phyloP scores from a whole-genome alignment of 2,329 filamentous ascomycete species.

The Hymenoscyphus occultus region DNA sequence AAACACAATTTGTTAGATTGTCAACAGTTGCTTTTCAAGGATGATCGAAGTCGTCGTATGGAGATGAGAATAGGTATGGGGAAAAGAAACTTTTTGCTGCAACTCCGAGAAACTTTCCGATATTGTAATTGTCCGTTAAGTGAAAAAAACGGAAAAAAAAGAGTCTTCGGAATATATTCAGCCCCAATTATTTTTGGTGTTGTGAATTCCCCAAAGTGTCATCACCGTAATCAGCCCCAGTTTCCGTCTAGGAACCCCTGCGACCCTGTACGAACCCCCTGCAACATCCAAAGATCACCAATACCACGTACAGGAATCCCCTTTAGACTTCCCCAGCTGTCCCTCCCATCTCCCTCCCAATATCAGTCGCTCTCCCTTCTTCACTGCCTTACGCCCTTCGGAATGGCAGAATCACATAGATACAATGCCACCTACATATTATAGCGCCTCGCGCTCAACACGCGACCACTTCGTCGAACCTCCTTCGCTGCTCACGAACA shows the following conservation, averaged over 20 bases:
- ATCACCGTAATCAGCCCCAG: background rate
- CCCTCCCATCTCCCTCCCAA: background rate
- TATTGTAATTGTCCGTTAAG: too few relatives aligned
- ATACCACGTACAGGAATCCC: slow-evolving; percentile 5
- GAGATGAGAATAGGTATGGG: too few relatives aligned
- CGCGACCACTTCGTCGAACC: slow-evolving; percentile 31
- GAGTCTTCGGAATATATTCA: too few relatives aligned
- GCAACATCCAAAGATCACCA: slow-evolving; percentile 3
- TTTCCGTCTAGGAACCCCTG: background rate
- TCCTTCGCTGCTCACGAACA: slow-evolving; percentile 29
- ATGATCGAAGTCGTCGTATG: too few relatives aligned
- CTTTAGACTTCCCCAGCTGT: background rate
- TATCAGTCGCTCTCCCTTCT: background rate
- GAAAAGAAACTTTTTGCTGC: too few relatives aligned
- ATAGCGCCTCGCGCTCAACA: slow-evolving; percentile 26
- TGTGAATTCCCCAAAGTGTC: background rate
- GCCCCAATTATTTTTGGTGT: background rate
- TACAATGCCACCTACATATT: slow-evolving; percentile 25
- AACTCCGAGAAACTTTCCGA: too few relatives aligned
- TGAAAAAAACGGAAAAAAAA: too few relatives aligned
- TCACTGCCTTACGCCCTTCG: slow-evolving; percentile 1
- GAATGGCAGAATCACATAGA: slow-evolving; percentile 19
- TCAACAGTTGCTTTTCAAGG: too few relatives aligned
- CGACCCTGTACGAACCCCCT: background rate
- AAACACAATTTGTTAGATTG: too few relatives aligned